Base-by-base conservation (phyloP, 306 rosid genomes). In the Sechiopsis laciniata region DNA sequence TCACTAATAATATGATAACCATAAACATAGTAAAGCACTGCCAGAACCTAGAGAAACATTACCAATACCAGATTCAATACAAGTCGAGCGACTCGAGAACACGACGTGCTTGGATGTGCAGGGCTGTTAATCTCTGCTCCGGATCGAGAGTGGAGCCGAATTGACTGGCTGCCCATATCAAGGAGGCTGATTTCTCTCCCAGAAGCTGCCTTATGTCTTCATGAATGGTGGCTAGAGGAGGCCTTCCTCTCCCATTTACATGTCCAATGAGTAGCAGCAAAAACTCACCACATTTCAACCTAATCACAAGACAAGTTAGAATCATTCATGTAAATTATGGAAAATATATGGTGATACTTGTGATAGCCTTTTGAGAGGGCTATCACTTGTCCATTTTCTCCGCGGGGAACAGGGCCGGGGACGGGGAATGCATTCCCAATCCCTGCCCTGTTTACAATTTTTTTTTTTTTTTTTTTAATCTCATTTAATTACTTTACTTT, bases 141-240 rank as follows among this genome's bases (percentile, higher is more conserved):
- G 95, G 89, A 78, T 90, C 92, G 57, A 94, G 94, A 10, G 95
- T 90, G 1, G 98, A 89, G 24, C 89, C 98, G 62, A 89, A 94
- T 75, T 90, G 97, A 85, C 96, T 90, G 20, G 97, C 97, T 61
- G 97, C 98, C 98, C 98, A 94, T 78, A 94, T 94, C 87, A 94
- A 84, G 67, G 97, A 94, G 74, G 96, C 97, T 50, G 95, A 89
- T 82, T 84, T 94, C 86, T 90, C 98, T 20, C 98, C 98, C 9
- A 90, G 83, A 68, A 90, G 91, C 74, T 85, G 86, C 83, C 95
- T 86, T 55, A 88, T 80, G 76, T 94, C 96, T 67, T 91, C 97
- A 16, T 90, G 92, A 85, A 94, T 80, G 68, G 87, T 82, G 63
- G 96, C 94, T 80, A 94, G 71, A 8, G 98, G 96, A 50, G 96